Conservation (phyloP, 148 eudicot genomes). For the Vaccinium myrtillus region DNA sequence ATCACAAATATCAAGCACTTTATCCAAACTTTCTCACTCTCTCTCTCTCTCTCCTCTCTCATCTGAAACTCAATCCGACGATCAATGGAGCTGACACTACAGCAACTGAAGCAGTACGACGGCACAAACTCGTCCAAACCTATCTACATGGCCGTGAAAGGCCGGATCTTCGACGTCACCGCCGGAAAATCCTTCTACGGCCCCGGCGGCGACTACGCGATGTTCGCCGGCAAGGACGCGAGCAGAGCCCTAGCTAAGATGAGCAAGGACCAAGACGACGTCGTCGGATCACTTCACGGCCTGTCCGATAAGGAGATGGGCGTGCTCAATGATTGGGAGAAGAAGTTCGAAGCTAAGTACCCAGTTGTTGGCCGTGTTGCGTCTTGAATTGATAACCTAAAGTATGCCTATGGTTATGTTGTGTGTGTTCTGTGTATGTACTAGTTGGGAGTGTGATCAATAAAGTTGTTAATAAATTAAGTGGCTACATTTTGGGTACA, state of each 20-base stretch:
- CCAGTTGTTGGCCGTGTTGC: conserved; percentile 76
- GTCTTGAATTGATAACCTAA: conserved; percentile 3
- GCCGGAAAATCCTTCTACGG: conserved; percentile 78
- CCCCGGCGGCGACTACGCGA: conserved; percentile 78
- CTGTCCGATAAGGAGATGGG: conserved; percentile 77
- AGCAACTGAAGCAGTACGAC: conserved; percentile 58
- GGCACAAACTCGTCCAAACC: conserved; percentile 75
- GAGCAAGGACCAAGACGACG: conserved; percentile 77
- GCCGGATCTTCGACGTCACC: conserved; percentile 71
- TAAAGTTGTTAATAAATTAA: too few relatives aligned
- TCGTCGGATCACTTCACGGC: conserved; percentile 52
- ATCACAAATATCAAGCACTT: neutral
- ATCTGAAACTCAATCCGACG: neutral
- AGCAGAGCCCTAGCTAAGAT: conserved; percentile 92
- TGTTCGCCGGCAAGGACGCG: conserved; percentile 97
- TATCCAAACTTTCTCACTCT: neutral
- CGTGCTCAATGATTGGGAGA: conserved; percentile 86
- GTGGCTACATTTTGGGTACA: too few relatives aligned
- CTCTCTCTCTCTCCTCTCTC: neutral
- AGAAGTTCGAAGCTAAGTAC: conserved; percentile 89
- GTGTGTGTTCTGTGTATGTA: neutral
- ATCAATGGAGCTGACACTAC: conserved; percentile 49
- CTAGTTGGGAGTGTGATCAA: neutral
- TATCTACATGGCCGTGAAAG: conserved; percentile 71
- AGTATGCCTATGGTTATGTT: neutral